Base-by-base conservation (phyloP, 2,329 filamentous ascomycete genomes). In the Monosporascus cannonballus region DNA sequence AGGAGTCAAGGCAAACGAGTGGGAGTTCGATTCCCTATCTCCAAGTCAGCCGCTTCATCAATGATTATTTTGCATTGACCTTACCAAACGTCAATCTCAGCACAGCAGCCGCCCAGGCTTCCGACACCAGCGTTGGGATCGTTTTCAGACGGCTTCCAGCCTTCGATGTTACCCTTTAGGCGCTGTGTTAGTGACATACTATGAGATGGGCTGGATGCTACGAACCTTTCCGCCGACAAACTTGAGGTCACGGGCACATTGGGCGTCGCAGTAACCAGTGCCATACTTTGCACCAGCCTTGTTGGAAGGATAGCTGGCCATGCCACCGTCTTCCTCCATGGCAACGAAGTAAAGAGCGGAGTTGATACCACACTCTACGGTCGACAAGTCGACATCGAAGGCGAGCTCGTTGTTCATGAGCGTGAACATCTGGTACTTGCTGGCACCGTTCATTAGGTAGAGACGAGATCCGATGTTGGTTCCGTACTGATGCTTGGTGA, bases 331-430 rank as follows among this genome's bases (percentile, higher is more conserved):
- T 30, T 73, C 71, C 47, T 80, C 75, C 80, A 84, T 83, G 59
- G 74, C 68, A 48, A 76, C 72, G 51, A 79, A 73, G 67, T 86
- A 85, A 25, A 86, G 68, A 37, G 83, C 83, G 50, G 82, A 83
- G 67, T 87, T 86, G 51, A 86, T 68, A 55, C 84, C 84, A 60
- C 84, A 86, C 50, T 66, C 64, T 37, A 85, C 73, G 54, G 78
- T 76, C 30, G 82, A 84, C 37, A 84, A 75, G 63, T 86, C 83
- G 17, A 85, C 81, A 51, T 85, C 81, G 57, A 86, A 85, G 37
- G 79, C 77, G 66, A 86, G 80, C 65, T 86, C 83, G 61, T 80
- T 74, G 68, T 78, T 79, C 56, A 77, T 72, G 51, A 85, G 71
- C 53, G 79, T 75, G 69, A 85, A 80, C 56, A 77, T 75, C 69